Evolutionary conservation across 352 stramenopile species (phyloP), one percentile per base, ranked within the genome.

Genomic region (Ophiocytium majus): DNA sequence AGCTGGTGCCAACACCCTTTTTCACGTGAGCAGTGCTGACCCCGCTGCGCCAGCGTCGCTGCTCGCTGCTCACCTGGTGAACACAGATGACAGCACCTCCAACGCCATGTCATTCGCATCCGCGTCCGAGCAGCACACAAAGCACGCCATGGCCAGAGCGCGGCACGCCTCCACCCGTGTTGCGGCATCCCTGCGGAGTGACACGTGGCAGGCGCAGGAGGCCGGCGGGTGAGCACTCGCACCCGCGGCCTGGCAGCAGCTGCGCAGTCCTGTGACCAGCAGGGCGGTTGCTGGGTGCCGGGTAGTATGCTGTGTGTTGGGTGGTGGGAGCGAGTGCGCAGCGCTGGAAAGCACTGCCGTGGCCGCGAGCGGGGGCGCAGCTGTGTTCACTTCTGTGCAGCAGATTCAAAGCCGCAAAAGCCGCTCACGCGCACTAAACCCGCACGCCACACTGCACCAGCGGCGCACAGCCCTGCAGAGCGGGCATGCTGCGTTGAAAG

Each of bases 121-220:
- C 50, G 89, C 88, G 82, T 93, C 91, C 0, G 87, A 90, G 1
- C 88, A 88, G 82, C 89, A 92, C 79, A 93, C 89, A 88, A 94
- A 94, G 49, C 90, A 89, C 0, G 90, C 63, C 86, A 94, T 91
- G 31, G 88, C 82, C n/a, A 93, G 84, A 43, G 91, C 90, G 71
- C 91, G 82, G 36, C 93, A 86, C 10, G 91, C 91, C 1, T 90
- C 92, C 0, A 86, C 85, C n/a, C 92, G 86, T 0, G 93, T 90
- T 33, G 66, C 83, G n/a, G 75, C 74, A 37, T 85, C 35, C 37
- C 83, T 80, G 35, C 5, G 14, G 5, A 78, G 5, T 17, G 35
- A n/a, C 35, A 78, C 66, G 43, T 14, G 14, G 43, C 5, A 57
- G 5, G 43, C 43, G 43, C 5, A 14, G 43, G 43, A 14, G 5